A percentile compares a stretch with the other conserved stretches of the same genome.
Evolutionary conservation across 129 eudicot species (phyloP).

Genomic region (Daucus carota): DH1_v3.0 NC_030389.2:4010501-4011000

Average conservation of each 20-base stretch:
- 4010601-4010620: too few relatives aligned
- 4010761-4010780: background rate
- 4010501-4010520: background rate
- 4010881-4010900: background rate
- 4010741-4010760: background rate
- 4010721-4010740: background rate
- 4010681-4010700: too few relatives aligned
- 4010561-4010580: too few relatives aligned
- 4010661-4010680: too few relatives aligned
- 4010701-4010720: too few relatives aligned
- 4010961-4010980: slow-evolving; percentile 58
- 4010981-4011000: slow-evolving; percentile 74
- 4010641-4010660: too few relatives aligned
- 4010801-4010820: background rate
- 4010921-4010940: background rate
- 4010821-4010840: background rate
- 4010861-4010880: background rate
- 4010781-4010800: background rate
- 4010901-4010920: background rate
- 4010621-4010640: too few relatives aligned
- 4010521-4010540: too few relatives aligned
- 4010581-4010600: too few relatives aligned
- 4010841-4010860: background rate
- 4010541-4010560: too few relatives aligned
- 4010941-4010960: slow-evolving; percentile 66